Conservation (phyloP, 1,284 basidiomycete species). For the Ganoderma boninense region DNA sequence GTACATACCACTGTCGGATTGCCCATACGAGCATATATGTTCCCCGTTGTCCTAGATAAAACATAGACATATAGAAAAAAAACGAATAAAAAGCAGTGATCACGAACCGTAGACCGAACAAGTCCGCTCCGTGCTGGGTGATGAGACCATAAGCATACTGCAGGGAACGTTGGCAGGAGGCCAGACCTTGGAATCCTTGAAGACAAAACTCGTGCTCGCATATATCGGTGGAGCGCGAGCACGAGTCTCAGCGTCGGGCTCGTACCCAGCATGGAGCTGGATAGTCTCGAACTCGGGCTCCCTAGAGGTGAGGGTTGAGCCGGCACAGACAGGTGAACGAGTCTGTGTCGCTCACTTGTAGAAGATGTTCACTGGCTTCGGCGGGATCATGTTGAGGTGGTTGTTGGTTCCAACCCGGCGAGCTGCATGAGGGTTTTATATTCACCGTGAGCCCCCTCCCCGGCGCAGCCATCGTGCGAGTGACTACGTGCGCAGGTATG, state of each 20-base stretch:
- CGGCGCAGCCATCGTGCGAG: too few species aligned
- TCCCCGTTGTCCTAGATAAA: constrained; percentile 63
- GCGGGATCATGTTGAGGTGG: constrained; percentile 11
- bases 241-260: constrained; percentile 76
- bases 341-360: constrained; percentile 10
- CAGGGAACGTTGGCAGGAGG: neutral
- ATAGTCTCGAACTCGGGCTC: constrained; percentile 84
- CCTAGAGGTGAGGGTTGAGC: constrained; percentile 41
- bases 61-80: neutral
- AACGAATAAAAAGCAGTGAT: neutral
- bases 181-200: constrained; percentile 79
- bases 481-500: neutral
- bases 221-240: constrained; percentile 89
- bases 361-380: constrained; percentile 10
- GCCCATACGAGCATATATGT: constrained; percentile 84
- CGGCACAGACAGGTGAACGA: neutral
- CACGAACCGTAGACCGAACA: constrained; percentile 75
- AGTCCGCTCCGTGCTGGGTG: constrained; percentile 79
- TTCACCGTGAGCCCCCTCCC: neutral
- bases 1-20: constrained; percentile 83
- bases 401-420: constrained; percentile 43
- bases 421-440: neutral
- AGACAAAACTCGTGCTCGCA: constrained; percentile 79
- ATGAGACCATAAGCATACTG: neutral
- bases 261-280: constrained; percentile 86